Evolutionary conservation across 2,329 filamentous ascomycete genomes (phyloP).

Genomic region (Chrysoporthe puriensis): DNA sequence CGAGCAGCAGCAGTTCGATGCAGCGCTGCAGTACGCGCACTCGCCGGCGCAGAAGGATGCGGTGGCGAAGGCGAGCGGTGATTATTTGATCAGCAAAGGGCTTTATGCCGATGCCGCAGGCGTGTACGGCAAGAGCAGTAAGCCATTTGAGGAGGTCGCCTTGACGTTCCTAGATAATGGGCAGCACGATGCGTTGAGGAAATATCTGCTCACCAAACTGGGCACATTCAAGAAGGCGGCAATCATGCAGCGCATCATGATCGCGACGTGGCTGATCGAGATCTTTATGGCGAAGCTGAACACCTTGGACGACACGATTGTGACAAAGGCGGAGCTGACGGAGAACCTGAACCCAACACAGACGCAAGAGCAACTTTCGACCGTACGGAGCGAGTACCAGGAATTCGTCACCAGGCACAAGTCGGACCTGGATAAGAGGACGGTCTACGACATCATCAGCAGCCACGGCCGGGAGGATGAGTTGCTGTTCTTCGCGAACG

Average conservation of each 20-base stretch:
- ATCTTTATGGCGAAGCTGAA: slow-evolving; percentile 98
- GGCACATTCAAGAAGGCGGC: slow-evolving; percentile 79
- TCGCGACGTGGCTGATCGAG: slow-evolving; percentile 93
- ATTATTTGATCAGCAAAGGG: slow-evolving; percentile 80
- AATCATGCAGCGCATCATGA: slow-evolving; percentile 92
- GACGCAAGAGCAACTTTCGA: slow-evolving; percentile 71
- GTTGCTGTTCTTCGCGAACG: slow-evolving; percentile 85
- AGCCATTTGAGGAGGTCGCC: slow-evolving; percentile 95
- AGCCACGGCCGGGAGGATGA: slow-evolving; percentile 95
- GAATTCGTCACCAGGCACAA: slow-evolving; percentile 88
- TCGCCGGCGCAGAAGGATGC: slow-evolving; percentile 83
- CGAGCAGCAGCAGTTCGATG: slow-evolving; percentile 82
- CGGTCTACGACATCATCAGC: slow-evolving; percentile 93
- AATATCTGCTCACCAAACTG: slow-evolving; percentile 86
- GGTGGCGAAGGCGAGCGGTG: slow-evolving; percentile 88
- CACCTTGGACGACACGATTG: slow-evolving; percentile 89
- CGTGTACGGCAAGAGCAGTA: slow-evolving; percentile 93
- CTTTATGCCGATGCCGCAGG: slow-evolving; percentile 84
- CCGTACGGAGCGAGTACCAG: slow-evolving; percentile 78
- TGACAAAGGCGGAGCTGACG: slow-evolving; percentile 80
- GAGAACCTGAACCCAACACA: slow-evolving; percentile 73
- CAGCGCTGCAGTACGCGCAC: slow-evolving; percentile 82
- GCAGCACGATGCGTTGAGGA: slow-evolving; percentile 87
- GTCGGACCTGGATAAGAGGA: slow-evolving; percentile 84
- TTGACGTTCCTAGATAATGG: slow-evolving; percentile 87